Percentiles rank a stretch among this genome's conserved stretches.
Conservation (phyloP, 2,329 filamentous ascomycete species). For the Aureobasidium sp. region DNA sequence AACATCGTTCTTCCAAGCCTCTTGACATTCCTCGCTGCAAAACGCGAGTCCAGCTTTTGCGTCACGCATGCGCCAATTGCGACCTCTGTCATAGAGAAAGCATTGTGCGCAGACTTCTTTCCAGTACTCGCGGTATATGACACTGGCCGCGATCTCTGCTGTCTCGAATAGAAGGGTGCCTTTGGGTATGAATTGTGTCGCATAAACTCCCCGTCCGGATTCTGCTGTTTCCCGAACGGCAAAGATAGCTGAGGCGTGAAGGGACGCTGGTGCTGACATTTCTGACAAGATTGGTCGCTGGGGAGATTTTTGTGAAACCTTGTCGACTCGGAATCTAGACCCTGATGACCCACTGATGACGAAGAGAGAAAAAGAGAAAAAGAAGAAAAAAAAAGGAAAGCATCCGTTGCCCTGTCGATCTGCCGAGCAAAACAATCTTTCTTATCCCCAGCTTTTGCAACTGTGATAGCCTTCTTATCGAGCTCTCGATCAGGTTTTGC, state of each 20-base stretch:
- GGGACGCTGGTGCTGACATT: conserved; percentile 4
- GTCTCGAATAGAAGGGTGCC: conserved; percentile 31
- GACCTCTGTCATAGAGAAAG: conserved; percentile 37
- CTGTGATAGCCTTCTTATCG: background rate
- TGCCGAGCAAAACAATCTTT: background rate
- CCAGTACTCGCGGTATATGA: conserved; percentile 37
- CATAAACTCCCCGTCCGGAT: conserved; percentile 39
- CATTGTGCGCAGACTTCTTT: conserved; percentile 42
- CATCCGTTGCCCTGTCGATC: background rate
- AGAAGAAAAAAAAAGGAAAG: background rate
- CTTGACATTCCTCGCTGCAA: conserved; percentile 30
- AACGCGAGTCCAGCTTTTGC: conserved; percentile 34
- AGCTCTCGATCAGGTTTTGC: background rate
- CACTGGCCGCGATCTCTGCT: conserved; percentile 30
- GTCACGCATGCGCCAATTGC: conserved; percentile 32
- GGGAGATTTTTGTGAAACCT: background rate
- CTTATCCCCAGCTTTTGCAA: background rate
- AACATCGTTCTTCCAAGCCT: conserved; percentile 26
- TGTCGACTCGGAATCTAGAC: background rate
- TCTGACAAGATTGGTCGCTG: background rate
- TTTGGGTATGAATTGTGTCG: conserved; percentile 26
- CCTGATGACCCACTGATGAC: background rate
- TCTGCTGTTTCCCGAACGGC: conserved; percentile 32
- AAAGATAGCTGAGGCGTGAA: conserved; percentile 23
- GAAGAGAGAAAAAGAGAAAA: background rate